Evolutionary conservation across 306 rosid genomes (phyloP).

Genomic region (Psophocarpus tetragonolobus): DNA sequence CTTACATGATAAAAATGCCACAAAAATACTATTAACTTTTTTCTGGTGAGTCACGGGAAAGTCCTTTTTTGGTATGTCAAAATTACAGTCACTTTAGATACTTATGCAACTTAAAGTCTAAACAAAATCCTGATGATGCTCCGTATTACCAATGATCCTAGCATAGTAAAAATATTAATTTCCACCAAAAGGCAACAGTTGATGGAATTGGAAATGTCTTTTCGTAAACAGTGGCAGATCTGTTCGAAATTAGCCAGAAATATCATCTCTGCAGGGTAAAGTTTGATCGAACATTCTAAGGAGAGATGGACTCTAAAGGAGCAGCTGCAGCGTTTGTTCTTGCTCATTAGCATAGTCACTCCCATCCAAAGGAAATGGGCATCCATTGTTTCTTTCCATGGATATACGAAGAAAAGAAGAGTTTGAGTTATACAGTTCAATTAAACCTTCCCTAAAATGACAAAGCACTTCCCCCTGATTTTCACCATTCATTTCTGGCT

Average conservation of each 20-base stretch:
- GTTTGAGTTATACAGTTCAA: slow-evolving; percentile 40
- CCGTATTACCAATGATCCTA: not conserved
- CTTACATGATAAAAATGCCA: not conserved
- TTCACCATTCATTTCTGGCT: slow-evolving; percentile 32
- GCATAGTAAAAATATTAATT: slow-evolving; percentile 1
- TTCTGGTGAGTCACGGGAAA: slow-evolving; percentile 28
- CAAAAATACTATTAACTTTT: not conserved
- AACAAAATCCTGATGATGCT: not conserved
- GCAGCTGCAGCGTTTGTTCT: slow-evolving; percentile 29
- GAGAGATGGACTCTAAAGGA: slow-evolving; percentile 29
- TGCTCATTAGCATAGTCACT: slow-evolving; percentile 30
- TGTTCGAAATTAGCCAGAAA: slow-evolving; percentile 27
- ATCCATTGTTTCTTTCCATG: slow-evolving; percentile 39
- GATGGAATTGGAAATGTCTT: not conserved
- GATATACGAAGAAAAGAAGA: slow-evolving; percentile 44
- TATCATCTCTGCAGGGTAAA: not conserved
- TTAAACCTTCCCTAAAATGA: slow-evolving; percentile 40
- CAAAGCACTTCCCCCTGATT: slow-evolving; percentile 35
- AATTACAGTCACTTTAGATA: slow-evolving; percentile 15
- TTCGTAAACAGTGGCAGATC: not conserved
- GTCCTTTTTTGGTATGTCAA: not conserved
- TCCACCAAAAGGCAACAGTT: slow-evolving; percentile 5
- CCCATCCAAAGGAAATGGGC: slow-evolving; percentile 37
- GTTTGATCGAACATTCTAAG: slow-evolving; percentile 14
- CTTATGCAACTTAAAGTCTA: not conserved